Conservation (phyloP, 495 filamentous ascomycete species). For the Letharia columbiana region DNA sequence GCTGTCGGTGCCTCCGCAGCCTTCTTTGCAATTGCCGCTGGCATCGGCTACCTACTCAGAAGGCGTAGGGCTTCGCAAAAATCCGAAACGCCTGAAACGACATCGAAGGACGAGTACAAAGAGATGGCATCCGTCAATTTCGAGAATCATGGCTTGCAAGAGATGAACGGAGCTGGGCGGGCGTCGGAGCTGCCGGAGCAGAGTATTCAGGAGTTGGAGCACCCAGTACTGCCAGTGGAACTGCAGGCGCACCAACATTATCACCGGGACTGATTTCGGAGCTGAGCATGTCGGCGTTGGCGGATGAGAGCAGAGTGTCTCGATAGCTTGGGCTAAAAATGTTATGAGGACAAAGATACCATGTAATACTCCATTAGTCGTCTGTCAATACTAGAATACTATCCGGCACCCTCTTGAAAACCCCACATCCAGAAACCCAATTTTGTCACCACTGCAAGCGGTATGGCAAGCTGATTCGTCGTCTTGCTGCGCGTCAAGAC, state of each 20-base stretch:
- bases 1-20: conserved; percentile 14
- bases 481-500: no score
- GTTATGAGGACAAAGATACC: no score
- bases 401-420: no score
- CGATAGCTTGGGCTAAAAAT: not conserved
- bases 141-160: not conserved
- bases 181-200: not conserved
- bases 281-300: not conserved
- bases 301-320: not conserved
- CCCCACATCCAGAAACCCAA: no score
- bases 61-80: not conserved
- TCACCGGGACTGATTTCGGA: not conserved
- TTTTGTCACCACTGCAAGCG: no score
- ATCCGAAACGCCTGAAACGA: rapidly evolving
- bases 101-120: not conserved
- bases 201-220: not conserved
- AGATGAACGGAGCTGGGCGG: not conserved
- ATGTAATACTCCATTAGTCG: no score
- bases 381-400: no score
- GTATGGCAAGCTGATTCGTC: no score
- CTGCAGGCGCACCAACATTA: not conserved
- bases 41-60: not conserved
- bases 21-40: not conserved
- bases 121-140: not conserved
- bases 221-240: not conserved